Base-by-base conservation (phyloP, 164 flowering plant species). In the Paratinospora sagittata region DNA sequence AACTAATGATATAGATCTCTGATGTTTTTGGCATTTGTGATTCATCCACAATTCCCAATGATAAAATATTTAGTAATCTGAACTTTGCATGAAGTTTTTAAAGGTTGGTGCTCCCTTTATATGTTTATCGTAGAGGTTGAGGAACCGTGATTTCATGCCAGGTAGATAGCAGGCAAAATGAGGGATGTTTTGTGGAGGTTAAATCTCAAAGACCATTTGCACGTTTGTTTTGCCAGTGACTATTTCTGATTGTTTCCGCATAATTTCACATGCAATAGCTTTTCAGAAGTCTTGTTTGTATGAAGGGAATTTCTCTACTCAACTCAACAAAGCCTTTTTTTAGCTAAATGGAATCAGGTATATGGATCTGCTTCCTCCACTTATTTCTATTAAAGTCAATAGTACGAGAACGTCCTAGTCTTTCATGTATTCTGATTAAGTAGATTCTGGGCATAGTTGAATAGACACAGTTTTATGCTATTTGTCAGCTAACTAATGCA, bases 21-120 rank as follows among this genome's bases (percentile, higher is more conserved):
- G 57, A 13, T 16, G 3, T 49, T 49, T 49, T 7, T 49, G n/a
- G n/a, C n/a, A 49, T 49, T 49, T 49, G 57, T 19, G n/a, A 49
- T 49, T 10, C 57, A 14, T 49, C 43, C 37, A 63, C 73, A 43
- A 41, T 37, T 77, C 78, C 80, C 81, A 45, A 43, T 82, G 85
- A 82, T 74, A 81, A 77, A 72, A 70, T 9, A 55, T 79, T 82
- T 79, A 82, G 85, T 82, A 80, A 82, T 82, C 79, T 72, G 75
- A 82, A 78, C 21, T 47, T 60, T 43, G 79, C 73, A 47, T 73
- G 82, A 69, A 75, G 74, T 58, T 41, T 13, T 11, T 21, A 21
- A 73, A 69, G n/a, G 23, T 23, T 49, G 82, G 82, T 74, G 82
- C 82, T 82, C 81, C 81, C 79, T 80, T 24, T 72, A 74, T 76